phyloP scores from a whole-genome alignment of 2,329 filamentous ascomycete genomes.

The Pezicula carpinea region DNA sequence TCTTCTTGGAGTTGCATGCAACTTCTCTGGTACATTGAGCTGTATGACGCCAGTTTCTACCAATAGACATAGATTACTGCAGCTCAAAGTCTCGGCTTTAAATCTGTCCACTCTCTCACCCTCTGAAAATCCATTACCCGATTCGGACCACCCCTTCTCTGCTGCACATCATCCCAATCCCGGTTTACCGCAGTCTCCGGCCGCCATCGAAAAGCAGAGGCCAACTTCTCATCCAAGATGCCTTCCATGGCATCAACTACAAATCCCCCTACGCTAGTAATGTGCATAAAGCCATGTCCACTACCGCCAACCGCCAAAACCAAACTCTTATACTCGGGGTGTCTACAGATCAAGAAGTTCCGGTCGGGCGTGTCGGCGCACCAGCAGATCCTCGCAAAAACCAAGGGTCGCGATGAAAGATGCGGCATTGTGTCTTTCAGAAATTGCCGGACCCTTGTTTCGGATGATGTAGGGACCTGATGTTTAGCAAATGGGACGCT shows the following conservation, averaged over 20 bases:
- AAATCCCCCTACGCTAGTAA: slow-evolving; percentile 44
- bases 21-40: too few relatives aligned
- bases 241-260: slow-evolving; percentile 44
- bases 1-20: too few relatives aligned
- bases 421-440: slow-evolving; percentile 48
- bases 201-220: slow-evolving; percentile 43
- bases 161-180: slow-evolving; percentile 44
- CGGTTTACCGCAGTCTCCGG: slow-evolving; percentile 42
- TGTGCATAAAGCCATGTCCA: slow-evolving; percentile 48
- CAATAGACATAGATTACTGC: too few relatives aligned
- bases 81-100: slow-evolving; percentile 5
- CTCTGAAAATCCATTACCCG: slow-evolving; percentile 44
- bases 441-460: slow-evolving; percentile 41
- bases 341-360: slow-evolving; percentile 45
- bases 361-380: slow-evolving; percentile 51
- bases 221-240: slow-evolving; percentile 36
- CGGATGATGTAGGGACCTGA: slow-evolving; percentile 42
- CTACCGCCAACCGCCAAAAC: slow-evolving; percentile 46
- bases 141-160: slow-evolving; percentile 41
- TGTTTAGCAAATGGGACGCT: slow-evolving; percentile 19
- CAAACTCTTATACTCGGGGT: slow-evolving; percentile 38
- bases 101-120: slow-evolving; percentile 36
- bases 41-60: too few relatives aligned
- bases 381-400: slow-evolving; percentile 50
- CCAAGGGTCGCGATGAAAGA: slow-evolving; percentile 41